A percentile compares a stretch with the other conserved stretches of the same genome.
Evolutionary conservation across 2,329 filamentous ascomycete species (phyloP).

Genomic region (Aspergillus felis): DNA sequence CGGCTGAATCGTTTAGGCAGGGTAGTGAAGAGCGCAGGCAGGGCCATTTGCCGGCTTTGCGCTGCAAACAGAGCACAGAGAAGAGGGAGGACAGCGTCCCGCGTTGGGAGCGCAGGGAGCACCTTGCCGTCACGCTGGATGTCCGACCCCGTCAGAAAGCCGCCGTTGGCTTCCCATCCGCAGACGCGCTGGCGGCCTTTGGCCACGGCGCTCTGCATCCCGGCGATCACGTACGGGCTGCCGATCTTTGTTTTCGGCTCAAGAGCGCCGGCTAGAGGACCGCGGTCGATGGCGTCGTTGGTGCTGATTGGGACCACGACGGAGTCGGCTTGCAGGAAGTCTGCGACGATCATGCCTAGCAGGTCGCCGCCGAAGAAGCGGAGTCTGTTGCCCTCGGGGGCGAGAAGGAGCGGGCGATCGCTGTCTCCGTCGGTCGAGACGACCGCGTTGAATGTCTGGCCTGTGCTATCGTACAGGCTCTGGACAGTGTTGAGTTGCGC

Average conservation of each 20-base stretch:
- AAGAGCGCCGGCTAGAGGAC: conserved; percentile 20
- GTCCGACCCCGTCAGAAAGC: conserved; percentile 31
- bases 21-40: conserved; percentile 26
- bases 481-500: conserved; percentile 29
- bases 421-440: conserved; percentile 33
- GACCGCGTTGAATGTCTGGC: conserved; percentile 25
- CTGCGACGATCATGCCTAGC: conserved; percentile 30
- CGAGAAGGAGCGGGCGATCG: conserved; percentile 29
- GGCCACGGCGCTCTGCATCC: conserved; percentile 27
- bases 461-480: conserved; percentile 19
- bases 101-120: conserved; percentile 28
- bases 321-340: conserved; percentile 26
- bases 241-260: conserved; percentile 33
- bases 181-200: conserved; percentile 26
- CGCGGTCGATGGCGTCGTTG: conserved; percentile 32
- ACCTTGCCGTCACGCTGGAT: conserved; percentile 24
- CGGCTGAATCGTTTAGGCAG: conserved; percentile 28
- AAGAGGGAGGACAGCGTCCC: conserved; percentile 29
- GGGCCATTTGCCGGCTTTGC: conserved; percentile 17
- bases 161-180: conserved; percentile 34
- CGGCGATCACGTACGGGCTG: conserved; percentile 32
- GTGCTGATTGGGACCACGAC: conserved; percentile 32
- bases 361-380: conserved; percentile 32
- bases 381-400: conserved; percentile 23
- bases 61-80: conserved; percentile 28